Evolutionary conservation across 2,329 filamentous ascomycete species (phyloP).

Genomic region (Hymenoscyphus occultus): DNA sequence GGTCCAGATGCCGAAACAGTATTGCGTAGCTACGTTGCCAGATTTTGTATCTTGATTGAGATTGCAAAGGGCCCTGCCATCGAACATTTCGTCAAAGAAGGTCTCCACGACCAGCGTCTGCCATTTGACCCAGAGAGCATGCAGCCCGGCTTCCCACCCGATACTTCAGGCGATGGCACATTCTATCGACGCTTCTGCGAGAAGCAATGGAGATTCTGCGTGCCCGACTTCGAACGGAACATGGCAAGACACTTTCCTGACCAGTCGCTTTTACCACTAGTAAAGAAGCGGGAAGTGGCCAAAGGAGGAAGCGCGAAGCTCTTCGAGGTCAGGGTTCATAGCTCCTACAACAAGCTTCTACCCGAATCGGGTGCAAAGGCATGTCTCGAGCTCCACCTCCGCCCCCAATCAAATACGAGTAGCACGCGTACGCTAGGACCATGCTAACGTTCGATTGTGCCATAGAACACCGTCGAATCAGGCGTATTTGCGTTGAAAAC

Average conservation of each 20-base stretch:
- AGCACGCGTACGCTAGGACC: too few species aligned
- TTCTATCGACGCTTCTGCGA: constrained; percentile 11
- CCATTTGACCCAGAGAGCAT: constrained; percentile 7
- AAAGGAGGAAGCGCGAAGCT: constrained; percentile 19
- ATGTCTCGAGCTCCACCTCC: too few species aligned
- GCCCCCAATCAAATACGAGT: too few species aligned
- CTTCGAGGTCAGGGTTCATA: background rate
- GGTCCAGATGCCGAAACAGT: background rate
- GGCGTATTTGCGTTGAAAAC: constrained; percentile 30
- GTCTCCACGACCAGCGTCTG: background rate
- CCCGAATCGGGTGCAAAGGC: background rate
- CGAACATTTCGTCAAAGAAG: background rate
- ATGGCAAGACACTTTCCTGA: constrained; percentile 16
- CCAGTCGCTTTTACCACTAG: constrained; percentile 27
- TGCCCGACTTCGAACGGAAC: constrained; percentile 14
- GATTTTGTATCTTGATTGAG: background rate
- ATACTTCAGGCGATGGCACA: background rate
- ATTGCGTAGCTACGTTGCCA: background rate
- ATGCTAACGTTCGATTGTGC: too few species aligned
- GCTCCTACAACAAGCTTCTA: constrained; percentile 22
- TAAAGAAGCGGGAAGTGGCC: constrained; percentile 12
- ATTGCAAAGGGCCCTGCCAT: constrained; percentile 2
- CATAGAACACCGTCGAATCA: too few species aligned
- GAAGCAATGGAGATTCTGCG: constrained; percentile 30
- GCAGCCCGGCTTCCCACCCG: constrained; percentile 5